Conservation (phyloP, 371 early-diverging fungal genomes). For the Haplosporangium sp. region DNA sequence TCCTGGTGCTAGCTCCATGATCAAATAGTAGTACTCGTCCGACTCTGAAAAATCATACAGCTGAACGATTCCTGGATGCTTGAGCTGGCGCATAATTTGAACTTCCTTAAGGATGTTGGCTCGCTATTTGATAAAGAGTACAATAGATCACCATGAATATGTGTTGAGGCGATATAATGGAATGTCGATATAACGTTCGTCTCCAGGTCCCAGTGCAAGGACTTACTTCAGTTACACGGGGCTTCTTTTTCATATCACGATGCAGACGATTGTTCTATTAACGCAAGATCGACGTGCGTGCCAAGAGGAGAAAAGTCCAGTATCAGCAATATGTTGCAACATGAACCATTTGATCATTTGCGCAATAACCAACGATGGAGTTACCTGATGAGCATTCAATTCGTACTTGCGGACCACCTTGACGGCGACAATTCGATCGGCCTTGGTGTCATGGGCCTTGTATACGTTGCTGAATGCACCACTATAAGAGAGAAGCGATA, state of each 20-base stretch:
- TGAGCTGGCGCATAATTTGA: slow-evolving; percentile 84
- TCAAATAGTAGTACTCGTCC: slow-evolving; percentile 77
- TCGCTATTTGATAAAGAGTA: slow-evolving; percentile 57
- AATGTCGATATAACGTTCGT: background rate
- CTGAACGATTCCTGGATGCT: slow-evolving; percentile 82
- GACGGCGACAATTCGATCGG: slow-evolving; percentile 78
- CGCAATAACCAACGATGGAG: too few relatives aligned
- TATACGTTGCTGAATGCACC: slow-evolving; percentile 90
- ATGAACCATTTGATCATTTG: too few relatives aligned
- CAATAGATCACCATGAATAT: background rate
- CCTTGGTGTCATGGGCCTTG: slow-evolving; percentile 68
- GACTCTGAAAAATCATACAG: slow-evolving; percentile 75
- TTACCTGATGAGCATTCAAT: slow-evolving; percentile 66
- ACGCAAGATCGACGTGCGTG: background rate
- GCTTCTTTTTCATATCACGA: slow-evolving; percentile 60
- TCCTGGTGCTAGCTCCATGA: slow-evolving; percentile 86
- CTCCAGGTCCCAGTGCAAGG: too few relatives aligned
- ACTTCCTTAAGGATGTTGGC: slow-evolving; percentile 88
- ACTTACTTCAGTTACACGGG: slow-evolving; percentile 62
- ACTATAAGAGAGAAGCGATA: slow-evolving; percentile 53
- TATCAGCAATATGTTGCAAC: background rate
- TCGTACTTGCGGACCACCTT: slow-evolving; percentile 83
- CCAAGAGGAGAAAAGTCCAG: background rate
- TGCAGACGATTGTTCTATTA: slow-evolving; percentile 54
- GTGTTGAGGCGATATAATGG: background rate